Base-by-base conservation (phyloP, 2,329 filamentous ascomycete species). In the Alternaria tenuissima region DNA sequence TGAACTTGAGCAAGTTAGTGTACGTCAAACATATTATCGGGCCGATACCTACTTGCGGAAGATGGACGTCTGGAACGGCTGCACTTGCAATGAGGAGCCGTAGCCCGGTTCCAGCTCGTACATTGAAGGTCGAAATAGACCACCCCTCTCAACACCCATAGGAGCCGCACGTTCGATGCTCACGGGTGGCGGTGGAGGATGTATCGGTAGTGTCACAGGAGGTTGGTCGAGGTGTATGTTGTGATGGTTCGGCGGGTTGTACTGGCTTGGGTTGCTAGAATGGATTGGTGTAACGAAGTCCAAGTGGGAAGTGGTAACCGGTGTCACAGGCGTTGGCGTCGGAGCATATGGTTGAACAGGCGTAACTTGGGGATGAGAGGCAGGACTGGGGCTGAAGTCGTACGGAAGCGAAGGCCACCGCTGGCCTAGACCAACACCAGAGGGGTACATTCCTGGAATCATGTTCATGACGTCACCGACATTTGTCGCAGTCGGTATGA, bases 1-100 rank as follows among this genome's bases (percentile, higher is more conserved):
- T 5, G 82, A 85, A 67, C 82, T 84, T 44, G 36, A 34, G 7
- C 7, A 8, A 2, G 48, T 77, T 52, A 77, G 67, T 30, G 42
- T 6, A 46, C 36, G 24, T n/a, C 47, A 42, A 30, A 16, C 1
- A 20, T 7, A 24, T n/a, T 20, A 26, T 28, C 36, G 16, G 11
- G n/a, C 43, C 46, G 34, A 57, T 44, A 66, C 81, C 71, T 70
- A 82, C 81, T 82, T 83, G 62, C 80, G 79, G 70, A 84, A 84
- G 61, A 83, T 83, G 3, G 81, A 78, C 20, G 83, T 84, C 65
- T 83, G 81, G 59, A 82, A 82, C 20, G 81, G 79, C 61, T 79
- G 78, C 24, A 74, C 72, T 22, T 78, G 76, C 36, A 74, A 75
- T 24, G 62, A 64, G 43, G 78, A 72, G 26, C 76, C 72, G 63